Base-by-base conservation (phyloP, 164 flowering plant species). In the Nelumbo lutea region DNA sequence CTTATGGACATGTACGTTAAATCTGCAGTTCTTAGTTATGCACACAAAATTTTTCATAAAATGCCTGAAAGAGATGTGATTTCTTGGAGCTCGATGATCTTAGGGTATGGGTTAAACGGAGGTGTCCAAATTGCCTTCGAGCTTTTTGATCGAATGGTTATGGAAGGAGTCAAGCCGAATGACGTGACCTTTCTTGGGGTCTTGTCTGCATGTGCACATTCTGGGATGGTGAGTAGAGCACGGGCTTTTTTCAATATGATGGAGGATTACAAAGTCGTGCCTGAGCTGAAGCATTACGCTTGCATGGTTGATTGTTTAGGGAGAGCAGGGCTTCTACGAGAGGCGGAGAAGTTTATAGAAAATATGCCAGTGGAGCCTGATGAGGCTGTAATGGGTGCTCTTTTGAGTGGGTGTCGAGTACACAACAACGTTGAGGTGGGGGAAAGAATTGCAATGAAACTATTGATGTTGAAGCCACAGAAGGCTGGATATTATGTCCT, bases 1-100 rank as follows among this genome's bases (percentile, higher is more conserved):
- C 70, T 75, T 14, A 5, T 75, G 6, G 73, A 75, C 56, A 57
- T 75, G 73, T 75, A 75, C 66, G 62, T 66, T 6, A 75, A 75
- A 55, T 65, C 70, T 56, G 73, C 73, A 8, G 47, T 5, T 8
- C 14, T 70, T 8, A 42, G n/a, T 13, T 62, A 42, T 41, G 77
- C 70, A 1, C 62, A 61, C 9, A 51, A 38, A 46, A 61, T 70
- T 13, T 75, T 75, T 46, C 43, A 55, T 56, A 42, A 63, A 11
- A 75, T 70, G 73, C 73, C 42, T 38, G 73, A 41, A 14, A 75
- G 70, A 66, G 77, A 75, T 62, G 77, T 75, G 61, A 70, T 75
- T 61, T 75, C 77, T 70, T 75, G 77, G 77, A 75, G 70, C 39
- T 40, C 70, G 3, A 7, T 75, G 67, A 70, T 70, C 39, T 53